Percentiles rank a stretch among this genome's conserved stretches.
These are phyloP conservation scores for Aspergillus sp. DNA, from an alignment of 2,329 filamentous ascomycete species.

Conservation along the genomic window DNA sequence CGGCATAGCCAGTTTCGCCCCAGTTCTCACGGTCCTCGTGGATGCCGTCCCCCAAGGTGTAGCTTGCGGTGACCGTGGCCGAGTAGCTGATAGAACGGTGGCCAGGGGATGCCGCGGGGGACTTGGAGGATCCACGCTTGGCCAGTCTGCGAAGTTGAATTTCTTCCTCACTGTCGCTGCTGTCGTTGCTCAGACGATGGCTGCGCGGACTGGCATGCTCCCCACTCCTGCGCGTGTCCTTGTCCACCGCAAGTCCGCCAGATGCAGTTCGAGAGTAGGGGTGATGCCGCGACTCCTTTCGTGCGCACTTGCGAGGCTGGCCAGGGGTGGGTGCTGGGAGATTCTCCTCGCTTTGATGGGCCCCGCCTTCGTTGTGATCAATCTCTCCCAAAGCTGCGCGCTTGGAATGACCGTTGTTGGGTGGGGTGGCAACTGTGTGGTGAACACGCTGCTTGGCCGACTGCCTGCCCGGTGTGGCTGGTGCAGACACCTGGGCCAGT, in stretches of 20 bases:
- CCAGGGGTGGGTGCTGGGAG: slow-evolving; percentile 91
- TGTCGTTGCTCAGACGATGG: slow-evolving; percentile 52
- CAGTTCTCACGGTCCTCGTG: slow-evolving; percentile 62
- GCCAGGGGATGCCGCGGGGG: slow-evolving; percentile 54
- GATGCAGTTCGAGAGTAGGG: slow-evolving; percentile 57
- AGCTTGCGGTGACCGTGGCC: slow-evolving; percentile 63
- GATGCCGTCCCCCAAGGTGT: slow-evolving; percentile 54
- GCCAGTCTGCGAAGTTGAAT: slow-evolving; percentile 66
- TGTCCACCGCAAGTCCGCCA: slow-evolving; percentile 32
- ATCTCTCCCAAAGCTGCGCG: slow-evolving; percentile 90
- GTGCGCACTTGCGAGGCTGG: slow-evolving; percentile 82
- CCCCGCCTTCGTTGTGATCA: slow-evolving; percentile 61
- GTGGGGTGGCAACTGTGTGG: slow-evolving; percentile 69
- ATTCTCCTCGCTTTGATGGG: slow-evolving; percentile 60
- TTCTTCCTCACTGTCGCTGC: slow-evolving; percentile 70
- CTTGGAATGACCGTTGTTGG: slow-evolving; percentile 65
- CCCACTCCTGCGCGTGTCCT: slow-evolving; percentile 17
- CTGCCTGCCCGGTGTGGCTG: slow-evolving; percentile 46
- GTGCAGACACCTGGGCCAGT: slow-evolving; percentile 54
- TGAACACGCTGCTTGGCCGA: slow-evolving; percentile 55
- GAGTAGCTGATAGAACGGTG: slow-evolving; percentile 66
- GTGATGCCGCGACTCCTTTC: slow-evolving; percentile 65
- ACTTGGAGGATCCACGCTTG: slow-evolving; percentile 54
- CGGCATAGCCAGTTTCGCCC: slow-evolving; percentile 31
- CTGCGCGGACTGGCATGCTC: slow-evolving; percentile 40